A percentile compares a stretch with the other conserved stretches of the same genome.
These are phyloP conservation scores for Daldinia grandis DNA, from an alignment of 495 filamentous ascomycete genomes.

Conservation along the genomic window DNA sequence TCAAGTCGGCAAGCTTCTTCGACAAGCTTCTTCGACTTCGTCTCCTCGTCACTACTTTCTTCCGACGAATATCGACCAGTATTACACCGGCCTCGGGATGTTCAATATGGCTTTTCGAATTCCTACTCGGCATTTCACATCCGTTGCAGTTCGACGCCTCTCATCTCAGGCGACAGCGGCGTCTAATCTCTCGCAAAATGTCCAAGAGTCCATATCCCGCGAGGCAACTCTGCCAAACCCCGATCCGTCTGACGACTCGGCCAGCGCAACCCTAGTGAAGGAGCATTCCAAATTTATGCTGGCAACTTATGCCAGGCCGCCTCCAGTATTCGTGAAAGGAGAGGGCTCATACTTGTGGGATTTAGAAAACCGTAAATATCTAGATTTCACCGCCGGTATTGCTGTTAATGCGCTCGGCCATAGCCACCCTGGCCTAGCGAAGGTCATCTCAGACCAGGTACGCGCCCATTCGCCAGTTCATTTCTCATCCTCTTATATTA, in stretches of 20 bases:
- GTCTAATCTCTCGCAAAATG: conserved; percentile 35
- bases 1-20: neutral
- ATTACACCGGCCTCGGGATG: neutral
- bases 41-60: neutral
- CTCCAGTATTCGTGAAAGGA: conserved; percentile 87
- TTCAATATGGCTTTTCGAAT: conserved; percentile 39
- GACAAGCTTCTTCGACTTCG: neutral
- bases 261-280: conserved; percentile 74
- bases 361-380: conserved; percentile 83
- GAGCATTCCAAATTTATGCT: conserved; percentile 88
- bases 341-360: conserved; percentile 89
- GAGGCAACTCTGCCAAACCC: conserved; percentile 73
- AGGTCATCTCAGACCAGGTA: conserved; percentile 78
- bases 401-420: conserved; percentile 95
- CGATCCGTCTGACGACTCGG: conserved; percentile 81
- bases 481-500: neutral
- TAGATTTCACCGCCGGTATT: conserved; percentile 96
- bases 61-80: neutral
- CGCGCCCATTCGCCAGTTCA: conserved; percentile 7
- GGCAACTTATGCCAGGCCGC: conserved; percentile 90
- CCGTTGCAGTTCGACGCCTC: conserved; percentile 17
- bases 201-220: conserved; percentile 45
- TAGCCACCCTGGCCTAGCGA: conserved; percentile 74
- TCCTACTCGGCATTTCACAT: conserved; percentile 23
- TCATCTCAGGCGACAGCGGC: conserved; percentile 35